Conservation (phyloP, 257 asterid species). For the Penstemon eatonii region DNA sequence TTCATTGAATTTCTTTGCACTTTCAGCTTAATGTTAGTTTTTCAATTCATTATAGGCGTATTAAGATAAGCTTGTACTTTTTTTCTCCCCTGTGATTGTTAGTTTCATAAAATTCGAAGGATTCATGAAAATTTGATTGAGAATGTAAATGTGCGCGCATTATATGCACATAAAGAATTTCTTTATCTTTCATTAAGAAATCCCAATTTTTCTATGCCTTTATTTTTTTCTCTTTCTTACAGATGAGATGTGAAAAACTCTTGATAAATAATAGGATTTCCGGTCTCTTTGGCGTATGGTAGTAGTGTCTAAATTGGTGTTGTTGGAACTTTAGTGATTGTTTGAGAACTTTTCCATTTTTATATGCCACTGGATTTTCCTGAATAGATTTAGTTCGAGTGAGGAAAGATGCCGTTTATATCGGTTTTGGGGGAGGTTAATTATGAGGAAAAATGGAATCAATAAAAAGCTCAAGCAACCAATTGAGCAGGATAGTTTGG, state of each 20-base stretch:
- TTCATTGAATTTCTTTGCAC: background rate
- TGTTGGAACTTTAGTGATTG: background rate
- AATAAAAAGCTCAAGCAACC: constrained; percentile 36
- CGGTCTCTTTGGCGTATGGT: background rate
- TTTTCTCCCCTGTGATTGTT: no score
- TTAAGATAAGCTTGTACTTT: no score
- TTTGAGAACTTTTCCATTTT: background rate
- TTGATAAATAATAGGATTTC: background rate
- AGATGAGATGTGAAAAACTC: constrained; percentile 12
- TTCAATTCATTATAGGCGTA: background rate
- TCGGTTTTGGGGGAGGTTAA: constrained; percentile 31
- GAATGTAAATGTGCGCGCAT: constrained; percentile 6
- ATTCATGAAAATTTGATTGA: no score
- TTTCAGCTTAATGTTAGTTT: background rate
- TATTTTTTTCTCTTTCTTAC: constrained; percentile 15
- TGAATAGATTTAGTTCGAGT: constrained; percentile 9
- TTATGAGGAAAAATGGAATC: constrained; percentile 33
- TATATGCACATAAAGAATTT: background rate
- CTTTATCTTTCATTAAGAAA: background rate
- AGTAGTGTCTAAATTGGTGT: background rate
- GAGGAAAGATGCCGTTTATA: constrained; percentile 39
- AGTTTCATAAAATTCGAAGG: no score
- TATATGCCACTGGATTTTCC: constrained; percentile 1
- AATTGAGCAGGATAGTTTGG: constrained; percentile 31
- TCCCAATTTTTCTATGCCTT: background rate